Percentiles rank a stretch among this genome's conserved stretches.
phyloP scores from a whole-genome alignment of 805 yeast species.

The Candida vartiovaarae region DNA sequence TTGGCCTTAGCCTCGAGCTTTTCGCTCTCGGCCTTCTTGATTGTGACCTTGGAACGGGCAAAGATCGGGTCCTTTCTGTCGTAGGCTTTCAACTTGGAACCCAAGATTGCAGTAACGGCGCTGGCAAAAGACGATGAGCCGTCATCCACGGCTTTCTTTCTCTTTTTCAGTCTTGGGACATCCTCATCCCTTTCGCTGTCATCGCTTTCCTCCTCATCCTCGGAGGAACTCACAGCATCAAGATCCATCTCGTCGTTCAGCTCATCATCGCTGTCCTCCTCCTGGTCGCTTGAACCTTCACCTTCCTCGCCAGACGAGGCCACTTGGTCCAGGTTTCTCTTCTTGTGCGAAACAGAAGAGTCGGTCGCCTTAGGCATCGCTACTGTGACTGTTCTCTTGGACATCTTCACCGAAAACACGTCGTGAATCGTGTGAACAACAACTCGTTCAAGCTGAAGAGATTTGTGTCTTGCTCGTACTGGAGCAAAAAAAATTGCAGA shows the following conservation, averaged over 20 bases:
- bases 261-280: slow-evolving; percentile 6
- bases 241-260: slow-evolving; percentile 9
- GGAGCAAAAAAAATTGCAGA: neutral
- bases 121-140: slow-evolving; percentile 73
- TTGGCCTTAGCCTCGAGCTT: slow-evolving; percentile 82
- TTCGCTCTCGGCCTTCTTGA: slow-evolving; percentile 70
- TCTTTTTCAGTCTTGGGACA: slow-evolving; percentile 42
- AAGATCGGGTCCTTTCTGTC: slow-evolving; percentile 86
- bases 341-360: neutral
- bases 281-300: neutral
- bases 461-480: neutral
- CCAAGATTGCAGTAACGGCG: slow-evolving; percentile 79
- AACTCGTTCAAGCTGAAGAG: too few species aligned
- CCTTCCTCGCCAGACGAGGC: neutral
- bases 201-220: slow-evolving; percentile 10
- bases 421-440: too few species aligned
- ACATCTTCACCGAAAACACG: slow-evolving; percentile 5
- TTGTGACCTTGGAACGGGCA: slow-evolving; percentile 68
- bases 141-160: slow-evolving; percentile 54
- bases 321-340: neutral
- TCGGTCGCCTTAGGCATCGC: slow-evolving; percentile 3
- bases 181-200: slow-evolving; percentile 24
- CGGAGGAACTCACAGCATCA: slow-evolving; percentile 7
- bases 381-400: slow-evolving; percentile 17
- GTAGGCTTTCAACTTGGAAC: slow-evolving; percentile 82